Percentiles rank a stretch among this genome's conserved stretches.
Conservation (phyloP, 176 grass and related monocot species). For the Coix lacrymajobi region DNA sequence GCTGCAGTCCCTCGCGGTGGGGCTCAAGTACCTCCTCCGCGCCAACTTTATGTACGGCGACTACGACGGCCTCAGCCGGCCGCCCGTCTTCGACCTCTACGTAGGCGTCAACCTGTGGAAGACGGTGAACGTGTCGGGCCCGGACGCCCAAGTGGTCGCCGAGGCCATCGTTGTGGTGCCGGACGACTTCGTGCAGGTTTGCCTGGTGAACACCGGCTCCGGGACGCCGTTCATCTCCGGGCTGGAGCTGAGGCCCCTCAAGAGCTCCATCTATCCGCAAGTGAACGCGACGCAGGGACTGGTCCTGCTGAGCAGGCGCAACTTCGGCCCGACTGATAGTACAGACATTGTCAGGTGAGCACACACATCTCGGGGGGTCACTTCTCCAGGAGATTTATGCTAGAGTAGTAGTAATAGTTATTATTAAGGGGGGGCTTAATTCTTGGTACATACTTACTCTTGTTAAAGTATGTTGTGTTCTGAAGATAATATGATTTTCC, state of each 20-base stretch:
- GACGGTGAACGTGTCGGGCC: conserved; percentile 19
- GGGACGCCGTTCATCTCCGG: conserved; percentile 57
- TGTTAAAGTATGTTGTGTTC: too few relatives aligned
- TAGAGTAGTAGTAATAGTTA: too few relatives aligned
- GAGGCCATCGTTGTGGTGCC: conserved; percentile 21
- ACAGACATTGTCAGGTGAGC: too few relatives aligned
- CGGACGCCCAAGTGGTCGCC: fast-evolving
- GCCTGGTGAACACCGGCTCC: conserved; percentile 33
- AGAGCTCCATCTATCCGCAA: conserved; percentile 3
- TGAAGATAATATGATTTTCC: too few relatives aligned
- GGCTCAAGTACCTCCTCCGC: not conserved
- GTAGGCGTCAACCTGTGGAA: conserved; percentile 21
- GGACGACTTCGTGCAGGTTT: conserved; percentile 29
- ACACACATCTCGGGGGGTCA: too few relatives aligned
- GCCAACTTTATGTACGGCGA: not conserved
- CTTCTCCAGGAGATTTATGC: too few relatives aligned
- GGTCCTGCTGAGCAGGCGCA: not conserved
- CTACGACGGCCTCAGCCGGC: not conserved
- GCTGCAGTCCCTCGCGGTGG: not conserved
- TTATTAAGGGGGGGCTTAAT: too few relatives aligned
- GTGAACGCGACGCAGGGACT: conserved; percentile 7
- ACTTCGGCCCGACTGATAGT: too few relatives aligned
- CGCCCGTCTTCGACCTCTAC: not conserved
- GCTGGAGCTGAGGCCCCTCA: conserved; percentile 43
- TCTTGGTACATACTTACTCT: too few relatives aligned